Conservation (phyloP, 2,329 filamentous ascomycete species). For the Aspergillus sp. region DNA sequence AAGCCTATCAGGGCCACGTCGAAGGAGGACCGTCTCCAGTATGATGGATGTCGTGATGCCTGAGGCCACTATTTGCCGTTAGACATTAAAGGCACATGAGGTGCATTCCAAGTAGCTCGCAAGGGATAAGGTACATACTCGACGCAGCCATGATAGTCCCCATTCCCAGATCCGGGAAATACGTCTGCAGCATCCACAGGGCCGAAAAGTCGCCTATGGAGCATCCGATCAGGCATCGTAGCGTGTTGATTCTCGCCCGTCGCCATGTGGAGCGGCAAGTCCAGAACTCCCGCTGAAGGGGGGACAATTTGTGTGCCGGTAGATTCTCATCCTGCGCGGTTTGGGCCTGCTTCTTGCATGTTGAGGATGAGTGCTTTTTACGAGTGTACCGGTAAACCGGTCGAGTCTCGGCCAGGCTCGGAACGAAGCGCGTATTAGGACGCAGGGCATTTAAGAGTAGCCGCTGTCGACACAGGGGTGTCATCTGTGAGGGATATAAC, state of each 20-base stretch:
- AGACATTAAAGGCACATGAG: neutral
- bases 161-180: slow-evolving; percentile 49
- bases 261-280: slow-evolving; percentile 44
- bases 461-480: neutral
- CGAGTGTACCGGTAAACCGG: neutral
- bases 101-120: neutral
- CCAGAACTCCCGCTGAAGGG: slow-evolving; percentile 32
- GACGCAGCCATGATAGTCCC: slow-evolving; percentile 53
- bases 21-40: slow-evolving; percentile 54
- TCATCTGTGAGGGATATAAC: neutral
- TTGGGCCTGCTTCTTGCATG: neutral
- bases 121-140: slow-evolving; percentile 36
- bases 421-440: too few species aligned
- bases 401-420: neutral
- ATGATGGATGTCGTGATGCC: slow-evolving; percentile 54
- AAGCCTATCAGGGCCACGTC: slow-evolving; percentile 49
- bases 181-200: slow-evolving; percentile 56
- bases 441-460: neutral
- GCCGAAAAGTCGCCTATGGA: slow-evolving; percentile 57
- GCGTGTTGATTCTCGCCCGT: slow-evolving; percentile 55
- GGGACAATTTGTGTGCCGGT: neutral
- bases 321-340: too few species aligned
- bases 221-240: slow-evolving; percentile 57
- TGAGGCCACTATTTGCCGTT: slow-evolving; percentile 45
- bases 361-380: neutral